Conservation (phyloP, 805 yeast genomes). For the Teunomyces stri region DNA sequence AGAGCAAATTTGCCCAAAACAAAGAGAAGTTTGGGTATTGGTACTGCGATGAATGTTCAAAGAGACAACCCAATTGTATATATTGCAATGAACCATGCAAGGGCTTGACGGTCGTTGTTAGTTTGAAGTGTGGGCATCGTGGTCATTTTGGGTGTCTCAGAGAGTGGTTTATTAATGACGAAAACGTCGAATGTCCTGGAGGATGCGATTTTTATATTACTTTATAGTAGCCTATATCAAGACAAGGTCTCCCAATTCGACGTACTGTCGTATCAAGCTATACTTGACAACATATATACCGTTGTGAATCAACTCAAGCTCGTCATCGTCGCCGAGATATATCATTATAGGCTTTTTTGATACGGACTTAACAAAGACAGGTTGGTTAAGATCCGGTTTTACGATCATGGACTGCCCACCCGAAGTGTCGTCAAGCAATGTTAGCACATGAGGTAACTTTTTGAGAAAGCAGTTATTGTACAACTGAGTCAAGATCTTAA, state of each 20-base stretch:
- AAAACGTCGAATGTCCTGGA: conserved; percentile 73
- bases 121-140: conserved; percentile 77
- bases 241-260: conserved; percentile 37
- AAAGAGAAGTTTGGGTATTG: conserved; percentile 61
- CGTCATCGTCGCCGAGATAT: conserved; percentile 26
- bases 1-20: conserved; percentile 18
- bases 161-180: conserved; percentile 69
- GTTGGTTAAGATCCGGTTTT: conserved; percentile 69
- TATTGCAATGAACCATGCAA: conserved; percentile 75
- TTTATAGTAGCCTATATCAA: conserved; percentile 23
- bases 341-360: conserved; percentile 23
- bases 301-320: conserved; percentile 46
- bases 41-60: conserved; percentile 77
- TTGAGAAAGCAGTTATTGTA: conserved; percentile 67
- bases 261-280: conserved; percentile 32
- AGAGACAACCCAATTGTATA: conserved; percentile 63
- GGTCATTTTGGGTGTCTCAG: conserved; percentile 81
- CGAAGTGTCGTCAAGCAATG: conserved; percentile 71
- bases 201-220: conserved; percentile 50
- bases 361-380: conserved; percentile 62
- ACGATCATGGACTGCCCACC: conserved; percentile 68
- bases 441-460: conserved; percentile 65
- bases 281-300: conserved; percentile 78
- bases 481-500: conserved; percentile 58
- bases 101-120: conserved; percentile 59